These are phyloP conservation scores for Barnettozyma californica DNA, from an alignment of 805 yeast species.

Conservation along the genomic window DNA sequence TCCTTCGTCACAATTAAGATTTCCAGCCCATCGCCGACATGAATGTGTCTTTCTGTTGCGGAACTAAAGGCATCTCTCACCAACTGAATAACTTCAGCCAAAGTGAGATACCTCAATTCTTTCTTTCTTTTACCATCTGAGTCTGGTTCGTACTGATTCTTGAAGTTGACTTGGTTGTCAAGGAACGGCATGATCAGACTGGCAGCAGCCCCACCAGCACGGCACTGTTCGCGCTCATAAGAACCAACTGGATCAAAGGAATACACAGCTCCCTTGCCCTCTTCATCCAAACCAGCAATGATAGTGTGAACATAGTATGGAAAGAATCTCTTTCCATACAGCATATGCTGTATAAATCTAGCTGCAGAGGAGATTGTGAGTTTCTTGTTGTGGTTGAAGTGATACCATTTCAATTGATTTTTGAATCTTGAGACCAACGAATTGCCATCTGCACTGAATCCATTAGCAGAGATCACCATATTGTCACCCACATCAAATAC, in stretches of 20 bases:
- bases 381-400: conserved; percentile 77
- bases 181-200: conserved; percentile 94
- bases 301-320: conserved; percentile 96
- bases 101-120: conserved; percentile 54
- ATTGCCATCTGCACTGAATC: conserved; percentile 92
- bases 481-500: conserved; percentile 86
- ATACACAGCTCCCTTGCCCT: conserved; percentile 89
- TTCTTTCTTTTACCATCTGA: conserved; percentile 62
- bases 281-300: conserved; percentile 83
- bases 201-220: conserved; percentile 98
- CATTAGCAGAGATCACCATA: conserved; percentile 85
- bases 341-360: conserved; percentile 79
- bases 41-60: conserved; percentile 97
- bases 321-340: conserved; percentile 91
- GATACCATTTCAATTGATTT: conserved; percentile 77
- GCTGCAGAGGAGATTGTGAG: conserved; percentile 74
- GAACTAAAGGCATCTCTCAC: conserved; percentile 93
- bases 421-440: conserved; percentile 75
- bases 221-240: conserved; percentile 93
- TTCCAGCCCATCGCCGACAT: conserved; percentile 96
- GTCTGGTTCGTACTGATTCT: conserved; percentile 84
- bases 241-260: conserved; percentile 98
- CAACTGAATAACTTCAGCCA: conserved; percentile 81
- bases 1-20: conserved; percentile 88
- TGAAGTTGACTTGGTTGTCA: conserved; percentile 94